Evolutionary conservation across 2,329 filamentous ascomycete species (phyloP).

Genomic region (Penicillium concentricum): DNA sequence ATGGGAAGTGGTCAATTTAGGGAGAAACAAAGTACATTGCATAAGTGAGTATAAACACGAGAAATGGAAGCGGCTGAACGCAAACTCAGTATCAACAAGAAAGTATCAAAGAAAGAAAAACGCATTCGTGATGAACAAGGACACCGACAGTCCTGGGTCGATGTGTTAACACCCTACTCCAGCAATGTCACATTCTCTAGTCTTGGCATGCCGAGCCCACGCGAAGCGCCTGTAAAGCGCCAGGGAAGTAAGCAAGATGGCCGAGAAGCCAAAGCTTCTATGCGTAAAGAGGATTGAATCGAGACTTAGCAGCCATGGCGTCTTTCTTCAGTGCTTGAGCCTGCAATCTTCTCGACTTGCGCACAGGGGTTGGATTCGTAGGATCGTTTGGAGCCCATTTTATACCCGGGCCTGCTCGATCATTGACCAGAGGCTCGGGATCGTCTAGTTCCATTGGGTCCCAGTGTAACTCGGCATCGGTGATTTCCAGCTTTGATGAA

Average conservation of each 20-base stretch:
- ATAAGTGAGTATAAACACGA: background rate
- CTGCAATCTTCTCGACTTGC: background rate
- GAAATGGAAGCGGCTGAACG: background rate
- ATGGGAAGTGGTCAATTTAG: background rate
- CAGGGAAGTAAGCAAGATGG: background rate
- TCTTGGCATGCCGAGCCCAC: background rate
- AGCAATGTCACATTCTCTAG: background rate
- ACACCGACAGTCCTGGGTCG: background rate
- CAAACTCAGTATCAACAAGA: background rate
- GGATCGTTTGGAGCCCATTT: background rate
- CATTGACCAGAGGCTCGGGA: background rate
- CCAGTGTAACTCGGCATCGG: background rate
- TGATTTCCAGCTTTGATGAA: background rate
- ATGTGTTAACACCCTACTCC: background rate
- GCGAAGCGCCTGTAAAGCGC: background rate
- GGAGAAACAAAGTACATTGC: background rate
- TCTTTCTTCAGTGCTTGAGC: background rate
- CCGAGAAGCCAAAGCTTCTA: background rate
- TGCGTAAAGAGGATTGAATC: background rate
- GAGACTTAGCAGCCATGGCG: background rate
- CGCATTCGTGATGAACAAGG: background rate
- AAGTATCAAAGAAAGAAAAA: background rate
- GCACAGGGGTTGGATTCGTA: background rate
- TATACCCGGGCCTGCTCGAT: background rate
- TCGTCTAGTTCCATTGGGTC: too few species aligned